Evolutionary conservation across 1,284 basidiomycete species (phyloP).

Genomic region (Tilletiopsis washingtonensis): DNA sequence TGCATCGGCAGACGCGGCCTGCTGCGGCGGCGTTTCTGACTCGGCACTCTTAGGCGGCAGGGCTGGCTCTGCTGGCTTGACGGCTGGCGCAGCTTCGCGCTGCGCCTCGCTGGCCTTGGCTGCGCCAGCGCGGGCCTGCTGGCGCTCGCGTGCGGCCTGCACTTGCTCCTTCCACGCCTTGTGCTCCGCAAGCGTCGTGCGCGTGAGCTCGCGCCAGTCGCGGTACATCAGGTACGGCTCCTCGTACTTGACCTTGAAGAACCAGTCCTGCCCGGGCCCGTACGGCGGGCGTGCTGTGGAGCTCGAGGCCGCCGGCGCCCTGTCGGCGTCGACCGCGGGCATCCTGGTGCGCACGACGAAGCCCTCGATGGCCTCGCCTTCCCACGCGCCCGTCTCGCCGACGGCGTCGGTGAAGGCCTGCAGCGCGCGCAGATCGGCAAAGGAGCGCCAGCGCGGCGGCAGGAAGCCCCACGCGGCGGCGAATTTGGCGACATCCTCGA

Average conservation of each 20-base stretch:
- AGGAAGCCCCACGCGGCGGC: conserved; percentile 89
- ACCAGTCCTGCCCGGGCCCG: conserved; percentile 71
- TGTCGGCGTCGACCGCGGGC: conserved; percentile 32
- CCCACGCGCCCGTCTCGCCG: conserved; percentile 64
- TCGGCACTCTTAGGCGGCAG: too few relatives aligned
- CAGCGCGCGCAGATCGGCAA: conserved; percentile 64
- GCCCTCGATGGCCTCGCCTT: conserved; percentile 81
- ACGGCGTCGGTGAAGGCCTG: conserved; percentile 65
- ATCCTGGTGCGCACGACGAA: conserved; percentile 67
- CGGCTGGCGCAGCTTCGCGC: too few relatives aligned
- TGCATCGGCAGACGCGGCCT: too few relatives aligned
- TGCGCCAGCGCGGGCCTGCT: background rate
- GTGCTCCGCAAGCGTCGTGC: conserved; percentile 49
- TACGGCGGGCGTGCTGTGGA: conserved; percentile 28
- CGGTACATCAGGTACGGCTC: conserved; percentile 98
- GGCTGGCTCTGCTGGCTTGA: too few relatives aligned
- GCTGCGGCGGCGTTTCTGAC: too few relatives aligned
- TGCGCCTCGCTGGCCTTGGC: too few relatives aligned
- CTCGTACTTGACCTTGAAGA: conserved; percentile 99
- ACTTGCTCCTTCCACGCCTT: conserved; percentile 19
- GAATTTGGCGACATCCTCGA: conserved; percentile 61
- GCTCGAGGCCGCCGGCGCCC: conserved; percentile 34
- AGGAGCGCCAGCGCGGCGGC: conserved; percentile 59
- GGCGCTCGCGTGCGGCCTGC: background rate
- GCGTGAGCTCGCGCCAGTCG: conserved; percentile 92